phyloP scores from a whole-genome alignment of 208 protist species.

The Leishmania turanica region DNA sequence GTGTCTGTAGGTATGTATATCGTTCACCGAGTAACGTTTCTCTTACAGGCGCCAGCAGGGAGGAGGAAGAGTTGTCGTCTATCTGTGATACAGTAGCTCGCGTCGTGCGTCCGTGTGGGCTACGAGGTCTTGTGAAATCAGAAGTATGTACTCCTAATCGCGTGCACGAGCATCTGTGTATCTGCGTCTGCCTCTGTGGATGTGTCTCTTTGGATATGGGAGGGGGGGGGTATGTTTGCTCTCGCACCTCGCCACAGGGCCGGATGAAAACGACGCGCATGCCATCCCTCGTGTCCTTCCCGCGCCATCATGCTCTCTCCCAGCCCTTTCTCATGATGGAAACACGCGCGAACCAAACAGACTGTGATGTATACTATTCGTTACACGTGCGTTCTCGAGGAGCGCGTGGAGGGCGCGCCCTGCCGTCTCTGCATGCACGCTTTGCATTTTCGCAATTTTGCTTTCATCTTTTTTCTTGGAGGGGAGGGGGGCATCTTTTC shows the following conservation, averaged over 20 bases:
- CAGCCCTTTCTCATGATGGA: background rate
- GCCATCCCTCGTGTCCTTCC: background rate
- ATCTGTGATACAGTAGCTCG: background rate
- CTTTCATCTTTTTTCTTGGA: background rate
- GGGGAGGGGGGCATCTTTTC: background rate
- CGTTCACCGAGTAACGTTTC: background rate
- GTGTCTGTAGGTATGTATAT: background rate
- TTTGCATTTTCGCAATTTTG: background rate
- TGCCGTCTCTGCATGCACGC: background rate
- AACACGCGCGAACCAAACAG: background rate
- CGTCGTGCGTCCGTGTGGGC: background rate
- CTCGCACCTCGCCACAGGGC: background rate
- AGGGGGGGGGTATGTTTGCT: background rate
- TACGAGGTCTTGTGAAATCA: too few species aligned
- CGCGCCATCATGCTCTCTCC: background rate
- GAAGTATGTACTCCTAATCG: background rate
- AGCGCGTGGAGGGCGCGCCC: background rate
- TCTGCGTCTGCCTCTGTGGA: background rate
- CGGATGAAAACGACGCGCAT: background rate
- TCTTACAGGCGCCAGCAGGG: background rate
- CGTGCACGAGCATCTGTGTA: background rate
- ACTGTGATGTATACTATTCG: too few species aligned
- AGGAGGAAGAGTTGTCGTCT: background rate
- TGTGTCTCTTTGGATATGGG: background rate
- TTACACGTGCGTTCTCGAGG: background rate